These are phyloP conservation scores for Mycena leptocephala DNA, from an alignment of 768 basidiomycete species.

Conservation along the genomic window DNA sequence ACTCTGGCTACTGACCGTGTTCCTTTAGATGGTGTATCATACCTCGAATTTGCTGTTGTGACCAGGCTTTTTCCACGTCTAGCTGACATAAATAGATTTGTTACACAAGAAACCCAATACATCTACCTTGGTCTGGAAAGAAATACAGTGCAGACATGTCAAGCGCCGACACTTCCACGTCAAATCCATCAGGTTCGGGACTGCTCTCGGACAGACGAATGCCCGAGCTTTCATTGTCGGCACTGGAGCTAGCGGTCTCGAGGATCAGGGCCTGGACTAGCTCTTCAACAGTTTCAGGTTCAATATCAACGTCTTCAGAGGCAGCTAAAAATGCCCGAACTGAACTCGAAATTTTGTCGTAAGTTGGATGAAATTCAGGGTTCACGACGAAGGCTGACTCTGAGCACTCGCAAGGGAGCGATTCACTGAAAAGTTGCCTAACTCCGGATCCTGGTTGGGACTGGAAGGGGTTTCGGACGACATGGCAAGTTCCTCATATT, in stretches of 20 bases:
- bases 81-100: conserved; percentile 1
- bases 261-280: conserved; percentile 64
- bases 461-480: neutral
- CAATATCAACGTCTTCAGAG: conserved; percentile 80
- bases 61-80: conserved; percentile 65
- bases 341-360: conserved; percentile 7
- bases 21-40: conserved; percentile 84
- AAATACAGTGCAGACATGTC: conserved; percentile 57
- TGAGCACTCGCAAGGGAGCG: neutral
- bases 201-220: neutral
- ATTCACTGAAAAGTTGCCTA: neutral
- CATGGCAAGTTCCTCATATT: too few species aligned
- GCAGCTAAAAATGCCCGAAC: conserved; percentile 79
- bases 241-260: conserved; percentile 34
- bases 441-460: neutral
- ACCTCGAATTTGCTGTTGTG: conserved; percentile 71
- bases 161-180: conserved; percentile 38
- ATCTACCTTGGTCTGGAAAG: conserved; percentile 61
- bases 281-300: conserved; percentile 77
- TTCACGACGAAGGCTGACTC: neutral
- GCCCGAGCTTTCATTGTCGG: conserved; percentile 41
- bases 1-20: conserved; percentile 65
- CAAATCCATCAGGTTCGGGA: conserved; percentile 20
- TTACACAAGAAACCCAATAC: neutral
- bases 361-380: neutral